Evolutionary conservation across 208 protist genomes (phyloP), one percentile per base, ranked within the genome.

Genomic region (Trypanosoma scelopori): DNA sequence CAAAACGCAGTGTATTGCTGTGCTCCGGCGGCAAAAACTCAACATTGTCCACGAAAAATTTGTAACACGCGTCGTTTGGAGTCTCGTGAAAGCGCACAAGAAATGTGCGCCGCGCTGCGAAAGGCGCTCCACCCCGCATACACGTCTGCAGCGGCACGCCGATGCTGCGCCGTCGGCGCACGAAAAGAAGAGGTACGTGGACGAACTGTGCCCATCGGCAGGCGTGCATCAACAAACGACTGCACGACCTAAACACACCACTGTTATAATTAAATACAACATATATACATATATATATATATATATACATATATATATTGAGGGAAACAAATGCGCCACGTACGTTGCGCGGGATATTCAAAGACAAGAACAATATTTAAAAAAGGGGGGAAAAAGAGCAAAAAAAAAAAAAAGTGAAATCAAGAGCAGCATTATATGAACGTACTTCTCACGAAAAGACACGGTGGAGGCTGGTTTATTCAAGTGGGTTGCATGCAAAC

Each of bases 61-160:
- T 91, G 73, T 91, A 92, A 61, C 87, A 95, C 23, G 74, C 72
- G 22, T 89, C 81, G 65, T 95, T 95, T 3, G 90, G 90, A 3
- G 90, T 95, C 3, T 76, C 70, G 35, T 85, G 77, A 64, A 95
- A 95, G 55, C 79, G 84, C 16, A 95, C 87, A 55, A 95, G 82
- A 47, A 85, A 86, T 15, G 28, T 49, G 12, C 70, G 60, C 45
- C 51, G 23, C 71, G 71, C 0, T 30, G 43, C 20, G 39, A n/a
- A 0, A 52, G 43, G 30, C 23, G 59, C 32, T 55, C 37, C 3
- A 63, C 37, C 1, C 32, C 18, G 46, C 42, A 51, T 45, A 41
- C 42, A 42, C 27, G 48, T 32, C 13, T 23, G 50, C n/a, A 16
- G 32, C 56, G 49, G 16, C 41, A 13, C 32, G 9, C 5, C 32